phyloP scores from a whole-genome alignment of 1,139 yeast genomes.

The Eremothecium gossypii region DNA sequence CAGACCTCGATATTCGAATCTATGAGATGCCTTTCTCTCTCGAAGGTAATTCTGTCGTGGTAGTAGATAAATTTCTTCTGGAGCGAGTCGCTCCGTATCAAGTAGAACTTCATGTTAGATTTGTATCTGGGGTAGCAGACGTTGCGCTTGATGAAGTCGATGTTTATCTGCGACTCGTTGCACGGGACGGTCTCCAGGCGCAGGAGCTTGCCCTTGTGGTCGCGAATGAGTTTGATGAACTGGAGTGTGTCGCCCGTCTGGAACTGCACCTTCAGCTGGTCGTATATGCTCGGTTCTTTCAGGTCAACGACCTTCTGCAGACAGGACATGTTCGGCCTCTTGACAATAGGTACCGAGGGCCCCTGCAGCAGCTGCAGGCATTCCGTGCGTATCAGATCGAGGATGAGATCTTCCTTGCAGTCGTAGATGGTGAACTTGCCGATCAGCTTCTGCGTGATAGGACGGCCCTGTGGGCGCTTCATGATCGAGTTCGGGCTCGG shows the following conservation, averaged over 20 bases:
- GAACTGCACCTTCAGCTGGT: constrained; percentile 22
- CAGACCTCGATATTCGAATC: constrained; percentile 3
- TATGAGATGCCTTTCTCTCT: constrained; percentile 4
- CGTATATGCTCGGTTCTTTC: constrained; percentile 11
- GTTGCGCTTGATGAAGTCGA: constrained; percentile 28
- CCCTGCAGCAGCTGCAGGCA: constrained; percentile 6
- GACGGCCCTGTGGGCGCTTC: constrained; percentile 7
- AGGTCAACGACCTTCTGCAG: constrained; percentile 6
- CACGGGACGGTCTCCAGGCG: constrained; percentile 32
- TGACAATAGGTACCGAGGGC: constrained; percentile 2
- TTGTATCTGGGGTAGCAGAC: constrained; percentile 40
- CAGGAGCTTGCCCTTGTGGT: constrained; percentile 31
- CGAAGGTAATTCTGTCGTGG: constrained; percentile 5
- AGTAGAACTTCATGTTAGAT: constrained; percentile 36
- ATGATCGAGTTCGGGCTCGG: constrained; percentile 2
- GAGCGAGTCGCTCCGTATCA: constrained; percentile 18
- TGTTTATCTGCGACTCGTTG: constrained; percentile 9
- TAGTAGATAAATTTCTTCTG: constrained; percentile 8
- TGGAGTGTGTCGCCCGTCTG: constrained; percentile 18
- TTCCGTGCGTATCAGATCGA: constrained; percentile 7
- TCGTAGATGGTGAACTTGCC: constrained; percentile 8
- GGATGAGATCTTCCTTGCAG: constrained; percentile 6
- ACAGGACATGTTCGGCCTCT: constrained; percentile 3
- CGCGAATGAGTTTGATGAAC: constrained; percentile 35
- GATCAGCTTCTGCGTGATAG: constrained; percentile 7